Evolutionary conservation across 768 basidiomycete genomes (phyloP), one percentile per base, ranked within the genome.

Genomic region (Russula earlei): DNA sequence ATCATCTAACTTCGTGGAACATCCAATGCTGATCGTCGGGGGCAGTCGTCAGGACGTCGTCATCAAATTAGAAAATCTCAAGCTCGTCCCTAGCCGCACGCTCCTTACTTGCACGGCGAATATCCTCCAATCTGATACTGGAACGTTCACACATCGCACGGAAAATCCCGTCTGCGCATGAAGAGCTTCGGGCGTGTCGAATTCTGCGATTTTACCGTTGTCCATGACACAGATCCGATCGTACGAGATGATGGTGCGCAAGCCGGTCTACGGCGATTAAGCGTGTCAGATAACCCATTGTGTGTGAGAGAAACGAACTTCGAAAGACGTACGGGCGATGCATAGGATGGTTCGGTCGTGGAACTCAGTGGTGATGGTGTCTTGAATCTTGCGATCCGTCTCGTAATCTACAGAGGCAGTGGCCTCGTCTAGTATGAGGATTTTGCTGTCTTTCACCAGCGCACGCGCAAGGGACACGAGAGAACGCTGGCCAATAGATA

Each of bases 391-490:
- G 55, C 82, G 74, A 71, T 96, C 93, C 0, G 91, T 94, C 69
- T 89, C 90, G 62, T 84, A 87, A 63, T 92, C 90, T 27, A 92
- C 88, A 11, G 86, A 87, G n/a, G 88, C 88, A 47, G 91, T 93
- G 0, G 91, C 75, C 65, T 84, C 82, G 56, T 84, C 82, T 2
- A 83, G 67, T 43, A 83, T 76, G 36, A 82, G 68, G 10, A 84
- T 62, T 60, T 81, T 82, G 63, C 77, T 80, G 43, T 69, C 65
- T 17, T 81, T 68, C 2, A 82, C 75, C 53, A 83, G 75, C 1
- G 82, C 81, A 27, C 82, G 70, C 0, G 82, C 81, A 0, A 84
- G 69, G 0, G 80, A 80, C 17, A 84, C 66, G 15, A 84, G 75
- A 64, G 83, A 81, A 9, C 80, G 68, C 62, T 84, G 78, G 4